Base-by-base conservation (phyloP, 192 early-diverging fungal genomes). In the Backusella parvicylindrica region DNA sequence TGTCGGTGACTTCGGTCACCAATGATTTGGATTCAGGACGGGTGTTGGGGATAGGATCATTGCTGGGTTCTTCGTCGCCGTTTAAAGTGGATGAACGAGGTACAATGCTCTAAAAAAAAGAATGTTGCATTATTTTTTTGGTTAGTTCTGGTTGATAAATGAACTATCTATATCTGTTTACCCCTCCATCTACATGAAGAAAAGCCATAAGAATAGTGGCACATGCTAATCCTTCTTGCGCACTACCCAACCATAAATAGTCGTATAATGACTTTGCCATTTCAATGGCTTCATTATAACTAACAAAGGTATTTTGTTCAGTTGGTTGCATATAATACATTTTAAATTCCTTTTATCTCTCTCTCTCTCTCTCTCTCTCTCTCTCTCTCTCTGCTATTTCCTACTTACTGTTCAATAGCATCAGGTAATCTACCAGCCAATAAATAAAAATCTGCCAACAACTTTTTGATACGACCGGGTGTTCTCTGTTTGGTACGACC, bases 361-460 rank as follows among this genome's bases (percentile, higher is more conserved):
- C 36, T 37, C 36, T 26, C 9, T 30, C 31, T 11, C 28, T 11
- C 16, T 30, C n/a, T 30, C 9, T 23, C 6, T 64, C 23, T 4
- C 37, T 38, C 37, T 3, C 37, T 11, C 4, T 38, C 37, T 11
- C 11, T 11, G 6, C 11, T 11, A 0, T 38, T 11, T 11, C 41
- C 41, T 30, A 23, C 67, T 66, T 83, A 90, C 90, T 84, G 84
- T 43, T 72, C 75, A n/a, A 92, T 88, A 11, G 94, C 94, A 74
- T 91, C 82, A n/a, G 93, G 91, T 43, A 92, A 68, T 63, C 90
- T 74, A 32, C 94, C 94, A 32, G 92, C 89, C 80, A 95, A 79
- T 65, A 95, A 71, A 84, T 89, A 94, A 63, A 94, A 74, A 80
- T 95, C 94, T 12, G 87, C 91, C 8, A 93, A 76, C 8, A 95